Base-by-base conservation (phyloP, 805 yeast species). In the Ogataea allantospora region DNA sequence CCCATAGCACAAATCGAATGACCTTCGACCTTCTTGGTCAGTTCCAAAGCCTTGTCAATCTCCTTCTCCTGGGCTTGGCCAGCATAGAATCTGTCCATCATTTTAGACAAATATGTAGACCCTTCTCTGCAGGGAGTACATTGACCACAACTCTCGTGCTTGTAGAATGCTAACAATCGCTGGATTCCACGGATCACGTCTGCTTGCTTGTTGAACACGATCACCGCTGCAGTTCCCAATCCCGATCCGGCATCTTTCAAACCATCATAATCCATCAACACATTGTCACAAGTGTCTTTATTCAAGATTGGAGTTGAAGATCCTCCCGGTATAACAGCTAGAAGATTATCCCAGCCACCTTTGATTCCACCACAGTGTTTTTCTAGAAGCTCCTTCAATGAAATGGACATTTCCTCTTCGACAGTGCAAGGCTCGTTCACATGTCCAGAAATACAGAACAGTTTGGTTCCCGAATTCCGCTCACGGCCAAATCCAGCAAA, bases 121-220 rank as follows among this genome's bases (percentile, higher is more conserved):
- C 96, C 96, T 67, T 87, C 95, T 62, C 96, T 79, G 68, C 95
- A 87, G 42, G 95, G 95, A 4, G 95, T 87, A 70, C 95, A 87
- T 68, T 87, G 95, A 43, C 95, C 95, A 68, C 95, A 87, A 6
- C 93, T 83, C 71, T 87, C 95, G 67, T 87, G 95, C 70, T 83
- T 84, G 71, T 85, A 87, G 64, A 87, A 87, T 29, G 84, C 79
- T 29, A 91, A 65, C 56, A 87, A 77, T 64, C 95, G 75, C 66
- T 87, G 95, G 60, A 87, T 87, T 51, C 91, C 93, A 48, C 88
- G 75, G 45, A 87, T 78, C 38, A 87, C 78, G 61, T 87, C 95
- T 25, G 95, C 83, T 54, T 80, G 78, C 69, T 85, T 83, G 71
- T 86, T 83, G 86, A 87, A 80, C 44, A 87, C 95, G 62, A 87